These are phyloP conservation scores for Leccinum sublutescens DNA, from an alignment of 768 basidiomycete species.

Conservation along the genomic window DNA sequence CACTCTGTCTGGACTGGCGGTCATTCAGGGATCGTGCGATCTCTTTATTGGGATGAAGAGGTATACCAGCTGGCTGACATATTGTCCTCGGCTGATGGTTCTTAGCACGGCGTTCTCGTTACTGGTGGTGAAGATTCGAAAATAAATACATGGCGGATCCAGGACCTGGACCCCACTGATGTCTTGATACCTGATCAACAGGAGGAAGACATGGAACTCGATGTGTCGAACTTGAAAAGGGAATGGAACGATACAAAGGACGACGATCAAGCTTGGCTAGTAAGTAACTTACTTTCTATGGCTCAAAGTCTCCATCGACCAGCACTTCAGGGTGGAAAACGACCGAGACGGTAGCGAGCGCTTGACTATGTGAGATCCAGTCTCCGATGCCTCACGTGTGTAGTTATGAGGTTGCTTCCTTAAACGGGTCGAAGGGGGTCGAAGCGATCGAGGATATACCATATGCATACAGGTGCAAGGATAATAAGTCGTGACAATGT, in stretches of 20 bases:
- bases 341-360: constrained; percentile 13
- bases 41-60: constrained; percentile 54
- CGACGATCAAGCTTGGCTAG: constrained; percentile 6
- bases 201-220: constrained; percentile 15
- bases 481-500: constrained; percentile 18
- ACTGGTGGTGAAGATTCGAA: constrained; percentile 54
- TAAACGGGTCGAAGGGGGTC: not conserved
- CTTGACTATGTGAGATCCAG: not conserved
- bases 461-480: constrained; percentile 25
- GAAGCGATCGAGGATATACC: constrained; percentile 17
- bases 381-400: not conserved
- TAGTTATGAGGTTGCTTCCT: not conserved
- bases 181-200: not conserved
- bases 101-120: constrained; percentile 41
- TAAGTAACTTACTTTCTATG: constrained; percentile 8
- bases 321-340: constrained; percentile 21
- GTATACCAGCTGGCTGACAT: constrained; percentile 26
- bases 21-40: constrained; percentile 57
- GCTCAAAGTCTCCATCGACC: not conserved
- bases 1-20: constrained; percentile 52
- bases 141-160: constrained; percentile 41
- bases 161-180: constrained; percentile 3
- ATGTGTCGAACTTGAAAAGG: constrained; percentile 17
- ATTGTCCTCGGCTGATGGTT: not conserved
- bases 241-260: constrained; percentile 24